Evolutionary conservation across 2,329 filamentous ascomycete genomes (phyloP).

Genomic region (Fusarium subtropicale): DNA sequence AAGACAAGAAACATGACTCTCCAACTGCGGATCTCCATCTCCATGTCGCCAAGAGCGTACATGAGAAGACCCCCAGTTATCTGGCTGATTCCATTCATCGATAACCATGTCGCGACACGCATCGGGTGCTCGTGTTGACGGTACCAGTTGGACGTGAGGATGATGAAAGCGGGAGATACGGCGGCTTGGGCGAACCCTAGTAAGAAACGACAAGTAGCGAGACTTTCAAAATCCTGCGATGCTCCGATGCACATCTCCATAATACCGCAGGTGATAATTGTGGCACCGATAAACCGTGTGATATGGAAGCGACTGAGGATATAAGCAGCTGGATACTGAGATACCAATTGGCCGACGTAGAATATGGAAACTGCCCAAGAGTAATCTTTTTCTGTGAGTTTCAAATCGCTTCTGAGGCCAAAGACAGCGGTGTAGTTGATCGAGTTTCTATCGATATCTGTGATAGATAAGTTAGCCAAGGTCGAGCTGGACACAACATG

Average conservation of each 20-base stretch:
- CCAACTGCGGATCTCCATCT: constrained; percentile 34
- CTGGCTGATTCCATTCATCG: constrained; percentile 48
- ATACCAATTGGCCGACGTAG: constrained; percentile 35
- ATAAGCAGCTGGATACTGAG: constrained; percentile 34
- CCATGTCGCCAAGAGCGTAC: constrained; percentile 42
- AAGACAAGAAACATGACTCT: constrained; percentile 38
- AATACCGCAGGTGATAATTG: constrained; percentile 47
- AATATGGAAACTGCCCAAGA: constrained; percentile 36
- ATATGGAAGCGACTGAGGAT: constrained; percentile 35
- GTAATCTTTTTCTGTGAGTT: constrained; percentile 22
- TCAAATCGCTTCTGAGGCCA: constrained; percentile 29
- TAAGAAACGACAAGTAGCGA: constrained; percentile 47
- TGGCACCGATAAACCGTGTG: constrained; percentile 28
- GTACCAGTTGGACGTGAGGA: constrained; percentile 51
- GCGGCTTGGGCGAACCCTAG: constrained; percentile 49
- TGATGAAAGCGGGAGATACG: constrained; percentile 50
- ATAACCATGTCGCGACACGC: constrained; percentile 48
- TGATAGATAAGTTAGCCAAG: background rate
- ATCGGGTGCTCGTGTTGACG: constrained; percentile 47
- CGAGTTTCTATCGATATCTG: constrained; percentile 38
- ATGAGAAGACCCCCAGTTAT: constrained; percentile 48
- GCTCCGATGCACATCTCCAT: constrained; percentile 45
- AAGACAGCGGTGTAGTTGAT: constrained; percentile 37
- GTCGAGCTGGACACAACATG: background rate
- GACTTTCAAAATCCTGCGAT: constrained; percentile 36